Percentiles rank a stretch among this genome's conserved stretches.
Evolutionary conservation across 2,329 filamentous ascomycete species (phyloP).

Genomic region (Aspergillus sp.): DNA sequence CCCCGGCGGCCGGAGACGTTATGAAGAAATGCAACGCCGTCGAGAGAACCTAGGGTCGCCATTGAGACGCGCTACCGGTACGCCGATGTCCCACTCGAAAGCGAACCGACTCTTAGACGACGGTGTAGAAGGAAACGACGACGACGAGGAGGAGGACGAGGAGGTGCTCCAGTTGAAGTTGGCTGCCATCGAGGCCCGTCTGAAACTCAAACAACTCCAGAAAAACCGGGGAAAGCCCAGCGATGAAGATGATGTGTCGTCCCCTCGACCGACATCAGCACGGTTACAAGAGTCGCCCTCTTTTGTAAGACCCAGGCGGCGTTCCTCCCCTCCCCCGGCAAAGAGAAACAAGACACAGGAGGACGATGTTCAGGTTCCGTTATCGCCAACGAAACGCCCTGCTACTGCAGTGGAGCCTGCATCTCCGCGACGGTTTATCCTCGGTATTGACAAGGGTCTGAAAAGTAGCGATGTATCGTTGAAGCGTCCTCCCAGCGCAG

Average conservation of each 20-base stretch:
- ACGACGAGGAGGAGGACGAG: conserved; percentile 71
- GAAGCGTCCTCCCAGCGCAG: conserved; percentile 52
- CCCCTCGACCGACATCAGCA: conserved; percentile 15
- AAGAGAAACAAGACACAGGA: conserved; percentile 11
- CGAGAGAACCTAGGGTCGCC: conserved; percentile 63
- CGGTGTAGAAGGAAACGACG: conserved; percentile 39
- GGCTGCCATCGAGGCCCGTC: conserved; percentile 76
- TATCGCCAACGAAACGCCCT: conserved; percentile 55
- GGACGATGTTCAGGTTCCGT: conserved; percentile 61
- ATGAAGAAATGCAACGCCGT: conserved; percentile 59
- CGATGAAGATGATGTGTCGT: conserved; percentile 9
- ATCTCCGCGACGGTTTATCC: conserved; percentile 68
- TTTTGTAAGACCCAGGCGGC: conserved; percentile 2
- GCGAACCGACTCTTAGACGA: conserved; percentile 25
- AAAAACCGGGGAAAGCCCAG: conserved; percentile 38
- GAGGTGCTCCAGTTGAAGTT: conserved; percentile 81
- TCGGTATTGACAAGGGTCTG: conserved; percentile 86
- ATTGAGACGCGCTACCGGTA: conserved; percentile 41
- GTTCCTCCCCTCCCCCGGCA: conserved; percentile 6
- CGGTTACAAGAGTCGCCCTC: conserved; percentile 10
- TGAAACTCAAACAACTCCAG: conserved; percentile 81
- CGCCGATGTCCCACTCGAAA: conserved; percentile 30
- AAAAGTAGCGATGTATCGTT: conserved; percentile 75
- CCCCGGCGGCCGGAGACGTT: conserved; percentile 69
- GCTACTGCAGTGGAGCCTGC: conserved; percentile 46